A percentile compares a stretch with the other conserved stretches of the same genome.
These are phyloP conservation scores for Delphinella strobiligena DNA, from an alignment of 2,329 filamentous ascomycete species.

Conservation along the genomic window DNA sequence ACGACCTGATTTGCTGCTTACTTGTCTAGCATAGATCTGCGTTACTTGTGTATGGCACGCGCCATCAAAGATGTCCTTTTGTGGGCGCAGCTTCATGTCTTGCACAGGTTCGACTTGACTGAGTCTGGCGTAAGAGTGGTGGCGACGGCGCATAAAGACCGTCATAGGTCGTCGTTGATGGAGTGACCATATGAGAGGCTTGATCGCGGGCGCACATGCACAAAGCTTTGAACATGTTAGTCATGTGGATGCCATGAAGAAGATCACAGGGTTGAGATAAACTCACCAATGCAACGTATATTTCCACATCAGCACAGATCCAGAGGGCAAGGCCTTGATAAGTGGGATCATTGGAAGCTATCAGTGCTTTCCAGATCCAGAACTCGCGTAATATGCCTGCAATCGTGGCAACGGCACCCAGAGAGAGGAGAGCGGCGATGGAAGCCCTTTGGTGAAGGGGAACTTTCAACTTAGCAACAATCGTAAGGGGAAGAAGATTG, in stretches of 20 bases:
- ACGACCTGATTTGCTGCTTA: too few relatives aligned
- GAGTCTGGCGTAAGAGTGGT: too few relatives aligned
- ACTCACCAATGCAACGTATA: constrained; percentile 33
- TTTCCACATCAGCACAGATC: constrained; percentile 34
- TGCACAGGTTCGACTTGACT: too few relatives aligned
- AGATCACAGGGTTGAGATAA: too few relatives aligned
- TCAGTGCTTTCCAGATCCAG: constrained; percentile 29
- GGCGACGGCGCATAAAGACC: not conserved
- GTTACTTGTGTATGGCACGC: too few relatives aligned
- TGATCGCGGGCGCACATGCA: constrained; percentile 25
- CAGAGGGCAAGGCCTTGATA: constrained; percentile 35
- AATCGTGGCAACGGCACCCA: constrained; percentile 11
- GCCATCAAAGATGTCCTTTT: too few relatives aligned
- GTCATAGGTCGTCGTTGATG: not conserved
- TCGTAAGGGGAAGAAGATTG: constrained; percentile 31
- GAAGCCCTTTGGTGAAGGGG: constrained; percentile 22
- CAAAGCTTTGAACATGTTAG: constrained; percentile 19
- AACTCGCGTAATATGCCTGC: constrained; percentile 29
- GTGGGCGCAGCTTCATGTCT: too few relatives aligned
- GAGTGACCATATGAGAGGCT: constrained; percentile 14
- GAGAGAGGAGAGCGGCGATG: constrained; percentile 10
- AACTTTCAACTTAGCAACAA: constrained; percentile 30
- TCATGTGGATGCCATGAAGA: too few relatives aligned
- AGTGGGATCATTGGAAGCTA: constrained; percentile 29
- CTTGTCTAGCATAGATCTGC: too few relatives aligned